Evolutionary conservation across 495 filamentous ascomycete species (phyloP).

Genomic region (Rostrohypoxylon terebratum): DNA sequence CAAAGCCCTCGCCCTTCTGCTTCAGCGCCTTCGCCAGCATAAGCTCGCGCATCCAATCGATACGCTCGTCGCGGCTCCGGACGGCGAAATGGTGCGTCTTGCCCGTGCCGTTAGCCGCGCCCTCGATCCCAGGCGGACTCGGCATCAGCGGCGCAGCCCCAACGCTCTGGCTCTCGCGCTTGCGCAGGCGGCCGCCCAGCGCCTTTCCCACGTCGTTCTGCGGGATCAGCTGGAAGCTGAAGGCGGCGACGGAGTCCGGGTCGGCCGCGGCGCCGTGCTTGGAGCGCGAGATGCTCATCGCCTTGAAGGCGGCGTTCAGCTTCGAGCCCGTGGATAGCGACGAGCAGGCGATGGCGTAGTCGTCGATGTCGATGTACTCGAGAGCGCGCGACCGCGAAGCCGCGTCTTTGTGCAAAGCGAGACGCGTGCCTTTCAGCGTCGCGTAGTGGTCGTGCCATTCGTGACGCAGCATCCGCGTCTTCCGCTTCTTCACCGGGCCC

Average conservation of each 20-base stretch:
- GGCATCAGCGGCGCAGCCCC: slow-evolving; percentile 37
- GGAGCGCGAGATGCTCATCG: slow-evolving; percentile 73
- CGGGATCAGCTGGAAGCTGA: slow-evolving; percentile 92
- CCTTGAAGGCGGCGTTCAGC: slow-evolving; percentile 88
- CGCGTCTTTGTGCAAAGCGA: slow-evolving; percentile 82
- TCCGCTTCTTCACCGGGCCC: slow-evolving; percentile 95
- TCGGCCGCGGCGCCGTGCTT: slow-evolving; percentile 60
- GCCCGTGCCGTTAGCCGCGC: slow-evolving; percentile 67
- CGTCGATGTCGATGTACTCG: slow-evolving; percentile 92
- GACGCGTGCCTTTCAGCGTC: slow-evolving; percentile 82
- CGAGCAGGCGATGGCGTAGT: slow-evolving; percentile 93
- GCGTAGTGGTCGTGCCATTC: slow-evolving; percentile 95
- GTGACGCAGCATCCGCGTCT: slow-evolving; percentile 86
- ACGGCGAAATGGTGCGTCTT: slow-evolving; percentile 98
- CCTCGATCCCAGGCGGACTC: slow-evolving; percentile 32
- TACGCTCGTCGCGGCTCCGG: slow-evolving; percentile 84
- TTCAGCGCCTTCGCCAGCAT: slow-evolving; percentile 94
- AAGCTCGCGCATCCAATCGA: slow-evolving; percentile 98
- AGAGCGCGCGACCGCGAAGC: slow-evolving; percentile 66
- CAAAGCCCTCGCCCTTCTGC: slow-evolving; percentile 83
- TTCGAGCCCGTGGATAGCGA: slow-evolving; percentile 77
- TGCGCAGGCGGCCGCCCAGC: slow-evolving; percentile 56
- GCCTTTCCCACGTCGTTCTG: slow-evolving; percentile 60
- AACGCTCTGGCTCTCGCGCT: slow-evolving; percentile 57
- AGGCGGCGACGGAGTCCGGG: slow-evolving; percentile 69